Conservation (phyloP, 2,329 filamentous ascomycete genomes). For the Zarea fungicola region DNA sequence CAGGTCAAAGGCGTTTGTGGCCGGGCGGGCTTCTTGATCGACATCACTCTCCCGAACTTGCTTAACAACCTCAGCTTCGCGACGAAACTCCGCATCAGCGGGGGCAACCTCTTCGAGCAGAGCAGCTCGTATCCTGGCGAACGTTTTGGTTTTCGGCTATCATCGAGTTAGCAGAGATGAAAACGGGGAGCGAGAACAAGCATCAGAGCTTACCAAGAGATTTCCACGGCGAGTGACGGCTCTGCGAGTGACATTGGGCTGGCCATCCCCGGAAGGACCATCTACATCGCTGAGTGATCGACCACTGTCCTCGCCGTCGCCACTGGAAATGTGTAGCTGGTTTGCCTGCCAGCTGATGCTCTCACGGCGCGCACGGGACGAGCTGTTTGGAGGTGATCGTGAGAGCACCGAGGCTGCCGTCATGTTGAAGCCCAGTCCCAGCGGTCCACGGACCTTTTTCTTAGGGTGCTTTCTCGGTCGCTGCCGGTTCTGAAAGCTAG, state of each 20-base stretch:
- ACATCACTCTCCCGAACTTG: slow-evolving; percentile 90
- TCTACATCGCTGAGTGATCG: slow-evolving; percentile 63
- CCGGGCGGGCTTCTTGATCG: slow-evolving; percentile 46
- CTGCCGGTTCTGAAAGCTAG: slow-evolving; percentile 78
- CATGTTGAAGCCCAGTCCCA: slow-evolving; percentile 47
- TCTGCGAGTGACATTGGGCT: slow-evolving; percentile 72
- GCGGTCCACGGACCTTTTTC: slow-evolving; percentile 44
- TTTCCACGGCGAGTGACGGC: slow-evolving; percentile 84
- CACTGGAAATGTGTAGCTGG: slow-evolving; percentile 75
- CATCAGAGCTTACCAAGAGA: slow-evolving; percentile 60
- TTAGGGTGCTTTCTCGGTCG: slow-evolving; percentile 64
- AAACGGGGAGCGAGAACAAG: background rate
- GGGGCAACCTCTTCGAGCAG: slow-evolving; percentile 84
- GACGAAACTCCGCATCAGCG: slow-evolving; percentile 79
- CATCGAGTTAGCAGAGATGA: background rate
- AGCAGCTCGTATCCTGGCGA: slow-evolving; percentile 86
- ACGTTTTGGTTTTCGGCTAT: slow-evolving; percentile 92
- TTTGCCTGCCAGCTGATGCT: slow-evolving; percentile 89
- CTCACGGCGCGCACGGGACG: slow-evolving; percentile 62
- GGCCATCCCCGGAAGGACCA: slow-evolving; percentile 47
- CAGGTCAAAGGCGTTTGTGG: slow-evolving; percentile 35
- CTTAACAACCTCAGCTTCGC: slow-evolving; percentile 91
- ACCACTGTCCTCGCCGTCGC: slow-evolving; percentile 57
- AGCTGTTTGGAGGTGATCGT: slow-evolving; percentile 64
- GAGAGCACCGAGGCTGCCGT: slow-evolving; percentile 47